Base-by-base conservation (phyloP, 371 early-diverging fungal genomes). In the Mortierella sp. region DNA sequence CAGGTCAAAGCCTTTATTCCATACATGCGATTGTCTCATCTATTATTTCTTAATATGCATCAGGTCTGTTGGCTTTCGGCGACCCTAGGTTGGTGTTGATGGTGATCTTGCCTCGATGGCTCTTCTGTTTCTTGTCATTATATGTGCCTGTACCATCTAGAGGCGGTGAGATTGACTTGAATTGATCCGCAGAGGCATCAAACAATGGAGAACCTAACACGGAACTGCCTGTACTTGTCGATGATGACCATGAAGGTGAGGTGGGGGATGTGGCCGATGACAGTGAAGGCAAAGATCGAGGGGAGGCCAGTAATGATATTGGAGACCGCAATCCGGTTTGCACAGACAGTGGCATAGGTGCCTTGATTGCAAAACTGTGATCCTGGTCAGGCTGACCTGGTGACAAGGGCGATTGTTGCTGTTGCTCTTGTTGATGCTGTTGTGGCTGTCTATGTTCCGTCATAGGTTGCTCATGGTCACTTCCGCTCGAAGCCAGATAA, bases 91-190 rank as follows among this genome's bases (percentile, higher is more conserved):
- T 66, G 11, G 73, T 73, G 47, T 73, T 73, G 37, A 73, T 66
- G 14, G 73, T 66, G 18, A 73, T 73, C 57, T 66, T 73, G 26
- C 73, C 73, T 14, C 73, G 60, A 3, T 66, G 73, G n/a, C 9
- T 32, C 54, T 45, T 61, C 16, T 73, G 73, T 45, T 62, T 55
- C 37, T 12, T 47, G 39, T 54, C 57, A 35, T 8, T 30, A 0
- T 59, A 39, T 47, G 32, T 40, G 1, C 24, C 24, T 20, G 37
- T 47, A 39, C 45, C 68, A 6, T 70, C 75, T 24, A 75, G 57
- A 22, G 75, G 70, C 12, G 76, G 70, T 2, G 70, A 70, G 16
- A 76, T 67, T 28, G 76, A 70, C 28, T 70, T 66, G 59, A 76
- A 51, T 35, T 70, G 76, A 16, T 66, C 58, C 1, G 54, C 18